Conservation (phyloP, 129 eudicot genomes). For the Escallonia herrerae region DNA sequence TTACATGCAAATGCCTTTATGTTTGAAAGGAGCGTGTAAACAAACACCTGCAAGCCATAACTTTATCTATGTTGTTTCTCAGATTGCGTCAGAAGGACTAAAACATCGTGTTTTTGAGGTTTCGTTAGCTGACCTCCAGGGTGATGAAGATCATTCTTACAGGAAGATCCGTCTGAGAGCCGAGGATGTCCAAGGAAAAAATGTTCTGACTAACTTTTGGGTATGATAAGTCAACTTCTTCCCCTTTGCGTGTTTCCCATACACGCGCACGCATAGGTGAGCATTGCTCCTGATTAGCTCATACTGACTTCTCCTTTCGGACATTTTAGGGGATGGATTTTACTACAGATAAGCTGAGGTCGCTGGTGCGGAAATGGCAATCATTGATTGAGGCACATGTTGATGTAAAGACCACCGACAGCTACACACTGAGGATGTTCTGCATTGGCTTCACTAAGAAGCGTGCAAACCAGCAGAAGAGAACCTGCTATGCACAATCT, state of each 20-base stretch:
- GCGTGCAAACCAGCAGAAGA: constrained; percentile 36
- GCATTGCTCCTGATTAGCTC: background rate
- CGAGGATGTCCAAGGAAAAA: constrained; percentile 63
- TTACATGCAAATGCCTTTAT: too few relatives aligned
- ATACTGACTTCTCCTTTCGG: background rate
- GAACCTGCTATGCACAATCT: constrained; percentile 43
- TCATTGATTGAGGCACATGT: constrained; percentile 49
- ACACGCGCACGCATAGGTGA: background rate
- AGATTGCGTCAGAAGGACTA: constrained; percentile 65
- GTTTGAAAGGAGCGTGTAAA: too few relatives aligned
- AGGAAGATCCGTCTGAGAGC: constrained; percentile 62
- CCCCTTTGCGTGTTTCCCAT: background rate
- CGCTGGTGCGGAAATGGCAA: constrained; percentile 63
- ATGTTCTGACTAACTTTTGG: constrained; percentile 53
- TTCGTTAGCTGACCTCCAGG: constrained; percentile 52
- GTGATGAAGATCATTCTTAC: constrained; percentile 51
- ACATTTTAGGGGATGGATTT: constrained; percentile 42
- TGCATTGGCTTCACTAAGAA: constrained; percentile 38
- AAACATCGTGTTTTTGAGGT: constrained; percentile 57
- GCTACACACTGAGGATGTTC: constrained; percentile 32
- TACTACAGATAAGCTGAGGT: constrained; percentile 43
- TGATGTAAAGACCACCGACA: constrained; percentile 46
- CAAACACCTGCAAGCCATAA: too few relatives aligned
- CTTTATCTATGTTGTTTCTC: too few relatives aligned
- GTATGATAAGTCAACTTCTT: too few relatives aligned